phyloP scores from a whole-genome alignment of 331 rosid species.

The Erythrophleum ivorense region DNA sequence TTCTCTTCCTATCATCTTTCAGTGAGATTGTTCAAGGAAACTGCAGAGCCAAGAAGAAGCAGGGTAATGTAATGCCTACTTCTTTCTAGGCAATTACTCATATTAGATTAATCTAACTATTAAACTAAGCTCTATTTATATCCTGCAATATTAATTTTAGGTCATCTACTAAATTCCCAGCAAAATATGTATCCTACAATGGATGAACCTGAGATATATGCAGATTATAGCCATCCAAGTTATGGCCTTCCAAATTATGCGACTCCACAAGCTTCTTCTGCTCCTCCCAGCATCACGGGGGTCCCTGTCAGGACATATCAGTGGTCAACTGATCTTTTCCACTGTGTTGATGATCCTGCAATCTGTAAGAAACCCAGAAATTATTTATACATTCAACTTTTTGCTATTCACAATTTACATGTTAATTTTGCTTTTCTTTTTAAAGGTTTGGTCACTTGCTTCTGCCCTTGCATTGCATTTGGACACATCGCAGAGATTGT shows the following conservation, averaged over 20 bases:
- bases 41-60: conserved; percentile 34
- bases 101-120: not conserved
- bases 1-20: conserved; percentile 19
- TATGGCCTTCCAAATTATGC: conserved; percentile 47
- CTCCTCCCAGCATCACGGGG: conserved; percentile 37
- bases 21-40: conserved; percentile 15
- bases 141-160: not conserved
- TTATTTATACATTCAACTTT: not conserved
- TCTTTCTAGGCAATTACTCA: conserved; percentile 25
- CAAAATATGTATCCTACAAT: conserved; percentile 49
- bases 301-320: not conserved
- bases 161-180: not conserved
- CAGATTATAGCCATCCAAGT: conserved; percentile 31
- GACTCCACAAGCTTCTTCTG: conserved; percentile 42
- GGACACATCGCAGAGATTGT: conserved; percentile 69
- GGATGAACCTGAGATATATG: conserved; percentile 43
- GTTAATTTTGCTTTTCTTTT: not conserved
- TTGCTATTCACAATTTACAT: conserved; percentile 13
- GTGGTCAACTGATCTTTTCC: conserved; percentile 74
- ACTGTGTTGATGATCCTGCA: conserved; percentile 64
- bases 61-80: not conserved
- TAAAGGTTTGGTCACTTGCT: conserved; percentile 67
- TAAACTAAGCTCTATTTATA: conserved; percentile 36
- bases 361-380: conserved; percentile 51
- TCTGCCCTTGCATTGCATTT: conserved; percentile 76